Conservation (phyloP, 2,329 filamentous ascomycete species). For the Mycogone perniciosa region DNA sequence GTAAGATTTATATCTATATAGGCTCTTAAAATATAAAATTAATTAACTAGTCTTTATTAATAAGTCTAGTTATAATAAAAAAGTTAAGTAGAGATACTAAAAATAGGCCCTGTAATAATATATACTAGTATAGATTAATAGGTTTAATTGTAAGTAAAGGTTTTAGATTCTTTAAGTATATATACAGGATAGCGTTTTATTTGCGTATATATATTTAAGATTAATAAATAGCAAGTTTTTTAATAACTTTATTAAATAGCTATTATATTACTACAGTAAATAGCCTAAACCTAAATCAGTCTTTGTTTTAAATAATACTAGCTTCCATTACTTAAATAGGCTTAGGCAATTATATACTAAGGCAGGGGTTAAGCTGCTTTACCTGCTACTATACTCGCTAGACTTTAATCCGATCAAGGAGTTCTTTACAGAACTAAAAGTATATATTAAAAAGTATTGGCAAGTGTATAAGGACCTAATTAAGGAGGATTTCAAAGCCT, state of each 20-base stretch:
- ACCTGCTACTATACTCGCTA: no score
- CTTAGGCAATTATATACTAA: no score
- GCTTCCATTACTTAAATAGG: no score
- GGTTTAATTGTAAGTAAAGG: conserved; percentile 18
- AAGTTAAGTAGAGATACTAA: conserved; percentile 24
- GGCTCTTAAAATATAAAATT: conserved; percentile 23
- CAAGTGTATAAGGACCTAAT: no score
- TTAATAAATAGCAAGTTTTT: not conserved
- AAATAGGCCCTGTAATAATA: conserved; percentile 26
- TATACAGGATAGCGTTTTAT: not conserved
- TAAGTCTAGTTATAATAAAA: conserved; percentile 30
- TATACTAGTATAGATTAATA: conserved; percentile 19
- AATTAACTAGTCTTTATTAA: conserved; percentile 30
- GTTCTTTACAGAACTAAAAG: no score
- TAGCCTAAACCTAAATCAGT: conserved; percentile 28
- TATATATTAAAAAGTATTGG: no score
- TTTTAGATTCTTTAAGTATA: conserved; percentile 15
- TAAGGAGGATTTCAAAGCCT: no score
- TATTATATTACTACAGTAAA: conserved; percentile 25
- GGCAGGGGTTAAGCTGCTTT: no score
- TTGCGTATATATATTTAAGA: not conserved
- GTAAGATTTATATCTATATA: conserved; percentile 18
- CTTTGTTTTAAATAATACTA: no score
- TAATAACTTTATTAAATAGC: conserved; percentile 23
- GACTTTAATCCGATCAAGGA: no score